Base-by-base conservation (phyloP, 73 alveolate genomes). In the Durusdinium trenchii region DNA sequence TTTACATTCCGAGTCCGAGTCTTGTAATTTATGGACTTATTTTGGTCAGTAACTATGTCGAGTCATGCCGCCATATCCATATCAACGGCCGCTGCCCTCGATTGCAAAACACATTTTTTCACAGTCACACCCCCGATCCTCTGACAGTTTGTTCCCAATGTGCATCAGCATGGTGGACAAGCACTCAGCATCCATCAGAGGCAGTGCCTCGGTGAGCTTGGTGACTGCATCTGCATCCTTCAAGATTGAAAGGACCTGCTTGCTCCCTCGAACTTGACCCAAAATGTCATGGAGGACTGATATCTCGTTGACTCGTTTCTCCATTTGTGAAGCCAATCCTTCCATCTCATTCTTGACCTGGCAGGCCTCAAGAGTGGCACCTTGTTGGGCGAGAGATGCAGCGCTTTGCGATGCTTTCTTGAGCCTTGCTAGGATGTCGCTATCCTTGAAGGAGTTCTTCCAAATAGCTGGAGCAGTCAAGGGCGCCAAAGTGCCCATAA, bases 151-250 rank as follows among this genome's bases (percentile, higher is more conserved):
- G 35, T 30, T 28, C 50, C 57, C 76, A 50, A 83, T 6, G 52
- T 6, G 32, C 16, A 38, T 47, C 47, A 83, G 94, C 71, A 83
- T 50, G 35, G 94, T 5, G 6, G 76, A 45, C 46, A 83, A 50
- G 42, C 71, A 40, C 47, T 83, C 94, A 23, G 76, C 75, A 32
- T 83, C 94, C 94, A 83, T 83, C 52, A 32, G 43, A 18, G 35
- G 50, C 76, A 36, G 46, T 7, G 69, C 42, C 6, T 38, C 36
- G 36, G 94, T 20, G 38, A 83, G 50, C 75, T 47, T 54, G 36
- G 9, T 26, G 54, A 20, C 35, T 20, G 35, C 48, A 0, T 47
- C 94, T 3, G 23, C 36, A 5, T 83, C 40, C 50, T 47, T 26
- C 73, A 83, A 20, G 14, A 83, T 20, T 6, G 76, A 52, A 32